These are phyloP conservation scores for Diaporthe vaccinii DNA, from an alignment of 2,329 filamentous ascomycete species.

Conservation along the genomic window DNA sequence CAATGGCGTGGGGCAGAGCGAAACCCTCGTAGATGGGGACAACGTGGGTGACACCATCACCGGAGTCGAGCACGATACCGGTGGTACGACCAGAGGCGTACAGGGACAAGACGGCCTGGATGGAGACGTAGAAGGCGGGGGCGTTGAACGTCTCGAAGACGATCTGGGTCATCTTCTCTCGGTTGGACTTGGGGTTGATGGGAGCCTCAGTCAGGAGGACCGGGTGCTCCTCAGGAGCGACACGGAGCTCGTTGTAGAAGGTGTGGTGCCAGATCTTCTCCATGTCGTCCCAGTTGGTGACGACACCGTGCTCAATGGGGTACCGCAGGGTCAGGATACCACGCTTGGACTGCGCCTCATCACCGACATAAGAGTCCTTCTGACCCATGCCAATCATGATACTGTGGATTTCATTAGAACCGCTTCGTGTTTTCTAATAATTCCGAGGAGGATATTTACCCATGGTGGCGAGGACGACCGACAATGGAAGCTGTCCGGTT, in stretches of 20 bases:
- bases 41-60: constrained; percentile 99
- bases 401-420: constrained; percentile 55
- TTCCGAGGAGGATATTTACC: constrained; percentile 89
- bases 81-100: constrained; percentile 99
- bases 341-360: constrained; percentile 99
- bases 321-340: constrained; percentile 99
- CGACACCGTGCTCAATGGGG: constrained; percentile 99
- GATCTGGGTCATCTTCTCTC: constrained; percentile 99
- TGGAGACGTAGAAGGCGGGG: constrained; percentile 99
- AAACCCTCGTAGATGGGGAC: constrained; percentile 99
- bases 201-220: constrained; percentile 99
- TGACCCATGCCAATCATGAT: constrained; percentile 99
- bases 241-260: constrained; percentile 99
- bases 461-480: constrained; percentile 99
- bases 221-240: constrained; percentile 99
- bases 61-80: constrained; percentile 99
- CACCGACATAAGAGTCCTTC: constrained; percentile 99
- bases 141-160: constrained; percentile 99
- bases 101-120: constrained; percentile 94
- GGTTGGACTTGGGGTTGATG: constrained; percentile 99
- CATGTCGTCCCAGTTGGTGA: constrained; percentile 99
- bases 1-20: constrained; percentile 99
- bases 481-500: constrained; percentile 88
- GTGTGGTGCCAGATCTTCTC: constrained; percentile 99
- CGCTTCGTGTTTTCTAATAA: background rate